Evolutionary conservation across 345 rosid species (phyloP).

Genomic region (Brassica rapa): DNA sequence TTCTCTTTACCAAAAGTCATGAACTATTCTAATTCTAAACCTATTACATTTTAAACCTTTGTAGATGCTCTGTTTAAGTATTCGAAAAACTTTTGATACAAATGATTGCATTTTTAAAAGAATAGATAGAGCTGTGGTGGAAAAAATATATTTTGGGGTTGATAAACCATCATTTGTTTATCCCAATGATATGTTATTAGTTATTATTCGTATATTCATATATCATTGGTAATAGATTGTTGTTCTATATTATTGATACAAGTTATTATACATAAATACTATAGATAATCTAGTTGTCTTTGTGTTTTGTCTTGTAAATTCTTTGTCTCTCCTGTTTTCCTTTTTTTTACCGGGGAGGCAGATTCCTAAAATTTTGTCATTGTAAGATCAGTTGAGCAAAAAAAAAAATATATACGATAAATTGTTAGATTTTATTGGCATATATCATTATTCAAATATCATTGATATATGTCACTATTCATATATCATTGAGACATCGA

Average conservation of each 20-base stretch:
- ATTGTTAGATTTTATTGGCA: too few relatives aligned
- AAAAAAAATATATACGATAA: too few relatives aligned
- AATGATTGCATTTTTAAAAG: background rate
- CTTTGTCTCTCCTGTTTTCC: too few relatives aligned
- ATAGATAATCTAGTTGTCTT: too few relatives aligned
- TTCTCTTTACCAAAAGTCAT: background rate
- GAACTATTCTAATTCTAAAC: background rate
- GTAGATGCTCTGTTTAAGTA: background rate
- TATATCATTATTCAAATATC: too few relatives aligned
- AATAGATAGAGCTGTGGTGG: background rate
- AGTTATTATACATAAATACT: background rate
- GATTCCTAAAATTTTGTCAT: too few relatives aligned
- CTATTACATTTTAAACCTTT: background rate
- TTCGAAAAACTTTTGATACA: background rate
- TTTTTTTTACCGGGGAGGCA: too few relatives aligned
- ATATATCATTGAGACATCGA: too few relatives aligned
- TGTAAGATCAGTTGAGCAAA: too few relatives aligned
- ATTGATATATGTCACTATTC: too few relatives aligned
- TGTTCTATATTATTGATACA: background rate
- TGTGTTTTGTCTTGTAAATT: too few relatives aligned
- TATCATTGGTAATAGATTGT: background rate
- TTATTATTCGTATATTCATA: background rate
- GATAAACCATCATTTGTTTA: background rate
- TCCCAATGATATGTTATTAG: background rate
- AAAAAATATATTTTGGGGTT: background rate